A percentile compares a stretch with the other conserved stretches of the same genome.
Evolutionary conservation across 495 filamentous ascomycete genomes (phyloP).

Genomic region (Rostrohypoxylon terebratum): DNA sequence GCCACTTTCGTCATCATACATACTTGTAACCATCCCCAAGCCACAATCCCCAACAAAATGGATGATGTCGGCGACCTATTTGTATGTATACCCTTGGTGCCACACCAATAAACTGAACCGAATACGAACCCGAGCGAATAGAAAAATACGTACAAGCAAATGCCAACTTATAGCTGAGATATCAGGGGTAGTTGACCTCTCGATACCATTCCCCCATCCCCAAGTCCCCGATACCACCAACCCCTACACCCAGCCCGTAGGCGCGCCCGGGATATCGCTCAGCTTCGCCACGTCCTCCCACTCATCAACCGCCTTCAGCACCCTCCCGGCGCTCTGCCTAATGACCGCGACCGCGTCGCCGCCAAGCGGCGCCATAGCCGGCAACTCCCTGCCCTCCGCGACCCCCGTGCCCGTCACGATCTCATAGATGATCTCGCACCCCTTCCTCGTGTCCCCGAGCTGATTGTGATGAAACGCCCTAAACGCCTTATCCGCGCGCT

Average conservation of each 20-base stretch:
- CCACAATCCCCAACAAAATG: background rate
- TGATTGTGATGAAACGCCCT: conserved; percentile 38
- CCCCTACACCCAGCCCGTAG: conserved; percentile 2
- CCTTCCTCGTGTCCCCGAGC: conserved; percentile 52
- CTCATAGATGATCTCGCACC: conserved; percentile 52
- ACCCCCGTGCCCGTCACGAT: conserved; percentile 48
- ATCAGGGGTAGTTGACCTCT: background rate
- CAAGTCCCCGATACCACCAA: background rate
- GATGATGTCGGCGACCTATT: background rate
- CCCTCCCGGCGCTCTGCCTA: conserved; percentile 3
- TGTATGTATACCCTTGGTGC: no score
- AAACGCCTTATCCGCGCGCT: background rate
- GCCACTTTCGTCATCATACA: background rate
- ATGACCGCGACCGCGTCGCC: conserved; percentile 39
- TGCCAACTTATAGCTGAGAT: background rate
- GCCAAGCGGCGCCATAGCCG: conserved; percentile 37
- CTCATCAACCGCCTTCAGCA: conserved; percentile 8
- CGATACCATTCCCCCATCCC: background rate
- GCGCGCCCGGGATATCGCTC: conserved; percentile 9
- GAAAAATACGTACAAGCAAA: background rate
- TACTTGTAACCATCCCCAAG: background rate
- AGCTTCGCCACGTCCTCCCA: conserved; percentile 19
- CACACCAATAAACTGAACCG: no score
- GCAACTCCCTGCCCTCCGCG: conserved; percentile 43
- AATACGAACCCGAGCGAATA: background rate